Base-by-base conservation (phyloP, 345 rosid species). In the Microcos paniculata region DNA sequence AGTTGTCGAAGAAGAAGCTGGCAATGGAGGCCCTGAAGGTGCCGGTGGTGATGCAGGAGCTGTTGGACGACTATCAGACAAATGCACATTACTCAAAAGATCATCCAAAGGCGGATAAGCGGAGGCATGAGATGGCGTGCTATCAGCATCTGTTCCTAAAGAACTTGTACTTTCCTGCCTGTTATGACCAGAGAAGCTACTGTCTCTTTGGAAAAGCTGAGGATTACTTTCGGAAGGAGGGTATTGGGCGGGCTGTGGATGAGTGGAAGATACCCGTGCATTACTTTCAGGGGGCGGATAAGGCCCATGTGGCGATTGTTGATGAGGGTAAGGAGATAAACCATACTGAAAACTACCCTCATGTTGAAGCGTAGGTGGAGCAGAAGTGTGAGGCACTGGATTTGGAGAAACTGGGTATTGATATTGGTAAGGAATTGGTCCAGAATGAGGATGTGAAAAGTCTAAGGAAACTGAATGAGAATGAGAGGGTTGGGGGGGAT, bases 91-190 rank as follows among this genome's bases (percentile, higher is more conserved):
- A 62, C 77, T 76, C 82, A 93, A 57, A 63, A 82, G 80, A 43
- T 85, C 89, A 81, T 91, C 89, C 79, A 93, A 72, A 65, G 95
- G 88, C 4, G 99, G 99, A 76, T 95, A 95, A 10, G 81, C 63
- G 23, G 76, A 59, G 19, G 56, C 56, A 28, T 21, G 48, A 49
- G 96, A 63, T 14, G 84, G 80, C 49, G 74, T 72, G 65, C 56
- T 79, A 38, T 77, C 87, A 46, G 51, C 67, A 57, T 42, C 55
- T 0, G 75, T 55, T 53, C 84, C 85, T 12, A 58, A 55, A 74
- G 88, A 57, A 76, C 80, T 56, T 14, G 73, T 53, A 79, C 81
- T 83, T 38, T 92, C 97, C 71, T 85, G 92, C 69, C 90, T 80
- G 40, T 76, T 85, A 77, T 84, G 83, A 78, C 74, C 70, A 15